Evolutionary conservation across 441 rosid genomes (phyloP), one percentile per base, ranked within the genome.

Genomic region (Erysimum cheiri): DNA sequence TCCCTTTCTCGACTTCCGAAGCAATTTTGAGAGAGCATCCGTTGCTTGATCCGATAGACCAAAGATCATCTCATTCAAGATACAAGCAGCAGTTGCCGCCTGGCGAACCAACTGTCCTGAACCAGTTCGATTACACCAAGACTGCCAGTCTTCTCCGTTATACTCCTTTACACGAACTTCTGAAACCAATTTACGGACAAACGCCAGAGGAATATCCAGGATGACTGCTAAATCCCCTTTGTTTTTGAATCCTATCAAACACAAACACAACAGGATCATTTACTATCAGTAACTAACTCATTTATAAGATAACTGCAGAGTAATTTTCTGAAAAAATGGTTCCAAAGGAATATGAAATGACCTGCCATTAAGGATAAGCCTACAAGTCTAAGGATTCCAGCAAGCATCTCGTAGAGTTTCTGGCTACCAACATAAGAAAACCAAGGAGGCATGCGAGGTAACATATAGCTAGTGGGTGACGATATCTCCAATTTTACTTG

Each of bases 381-480:
- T 72, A 88, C 87, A 65, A 90, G 93, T 84, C 99, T 85, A 78
- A 95, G 95, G 76, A 85, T 82, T 67, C 89, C 91, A 57, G 94
- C 85, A 64, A 95, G 85, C 80, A 91, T 84, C 80, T 80, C 75
- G 66, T 92, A 90, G 64, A 95, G 69, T 78, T 84, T 90, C 77
- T 75, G 90, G 75, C 87, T 81, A 53, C 97, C 92, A 81, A 82
- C 87, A 86, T 81, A 56, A 57, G 75, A 81, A 80, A 95, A 87
- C 98, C 96, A 95, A 61, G 97, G 97, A 14, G 98, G 99, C 81
- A 85, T 83, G 64, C 77, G 80, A 32, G 99, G 98, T 76, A 92
- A 78, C 65, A 80, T 72, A 69, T 75, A 87, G 56, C 75, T 73
- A 74, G 73, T 76, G 67, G 76, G 78, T 69, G 75, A 24, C 62